Conservation (phyloP, 2,329 filamentous ascomycete species). For the Monosporascus sp. region DNA sequence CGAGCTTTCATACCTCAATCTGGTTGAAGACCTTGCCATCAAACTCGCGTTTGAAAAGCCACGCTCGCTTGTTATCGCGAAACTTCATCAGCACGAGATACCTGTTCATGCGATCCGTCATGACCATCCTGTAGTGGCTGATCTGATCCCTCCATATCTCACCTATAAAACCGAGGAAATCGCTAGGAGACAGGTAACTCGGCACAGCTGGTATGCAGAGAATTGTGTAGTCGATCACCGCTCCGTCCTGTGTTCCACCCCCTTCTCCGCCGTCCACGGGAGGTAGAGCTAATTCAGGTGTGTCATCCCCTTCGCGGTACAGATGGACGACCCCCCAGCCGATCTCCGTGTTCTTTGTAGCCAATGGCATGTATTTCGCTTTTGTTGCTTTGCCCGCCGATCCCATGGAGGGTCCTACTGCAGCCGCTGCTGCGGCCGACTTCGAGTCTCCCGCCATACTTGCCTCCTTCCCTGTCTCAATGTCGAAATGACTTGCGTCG, state of each 20-base stretch:
- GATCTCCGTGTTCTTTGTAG: conserved; percentile 67
- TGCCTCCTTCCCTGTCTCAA: conserved; percentile 9
- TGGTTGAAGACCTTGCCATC: conserved; percentile 91
- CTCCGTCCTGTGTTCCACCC: conserved; percentile 20
- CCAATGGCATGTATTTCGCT: conserved; percentile 68
- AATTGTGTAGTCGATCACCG: conserved; percentile 65
- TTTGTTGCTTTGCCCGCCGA: conserved; percentile 72
- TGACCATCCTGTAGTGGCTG: conserved; percentile 90
- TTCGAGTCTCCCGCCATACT: conserved; percentile 30
- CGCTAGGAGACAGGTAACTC: conserved; percentile 84
- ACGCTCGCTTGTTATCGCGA: conserved; percentile 65
- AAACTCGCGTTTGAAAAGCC: conserved; percentile 77
- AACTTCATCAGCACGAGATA: conserved; percentile 98
- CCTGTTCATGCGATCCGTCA: conserved; percentile 80
- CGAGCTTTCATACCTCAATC: conserved; percentile 62
- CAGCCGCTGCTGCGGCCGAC: conserved; percentile 44
- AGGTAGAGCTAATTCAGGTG: conserved; percentile 44
- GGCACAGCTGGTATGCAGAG: conserved; percentile 92
- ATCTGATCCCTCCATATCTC: conserved; percentile 81
- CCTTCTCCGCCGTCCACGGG: conserved; percentile 19
- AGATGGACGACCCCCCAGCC: conserved; percentile 93
- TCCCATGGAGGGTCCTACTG: conserved; percentile 48
- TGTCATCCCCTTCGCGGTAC: conserved; percentile 79
- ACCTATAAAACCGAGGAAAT: conserved; percentile 87
- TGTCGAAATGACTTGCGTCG: conserved; percentile 51